Conservation (phyloP, 352 stramenopile genomes). For the Phytophthora kernoviae region DNA sequence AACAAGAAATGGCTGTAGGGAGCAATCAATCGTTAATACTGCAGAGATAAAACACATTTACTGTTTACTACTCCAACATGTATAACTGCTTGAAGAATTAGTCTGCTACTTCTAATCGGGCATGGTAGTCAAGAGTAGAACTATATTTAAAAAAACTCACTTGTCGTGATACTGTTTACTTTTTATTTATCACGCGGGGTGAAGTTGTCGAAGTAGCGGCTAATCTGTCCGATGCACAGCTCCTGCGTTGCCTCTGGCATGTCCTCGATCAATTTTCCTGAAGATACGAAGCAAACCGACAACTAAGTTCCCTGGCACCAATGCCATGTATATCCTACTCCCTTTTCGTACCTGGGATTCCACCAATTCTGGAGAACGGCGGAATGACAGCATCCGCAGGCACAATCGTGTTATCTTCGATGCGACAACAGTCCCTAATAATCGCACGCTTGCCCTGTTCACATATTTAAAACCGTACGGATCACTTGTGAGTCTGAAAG, state of each 20-base stretch:
- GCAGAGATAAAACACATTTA: too few relatives aligned
- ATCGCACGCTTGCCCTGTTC: conserved; percentile 78
- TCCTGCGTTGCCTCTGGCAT: conserved; percentile 86
- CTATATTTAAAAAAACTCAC: too few relatives aligned
- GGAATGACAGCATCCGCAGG: conserved; percentile 78
- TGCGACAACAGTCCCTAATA: conserved; percentile 85
- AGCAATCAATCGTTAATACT: background rate
- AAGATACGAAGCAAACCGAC: background rate
- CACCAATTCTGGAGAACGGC: conserved; percentile 74
- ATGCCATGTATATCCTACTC: background rate
- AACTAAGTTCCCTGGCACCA: conserved; percentile 2
- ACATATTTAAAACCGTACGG: too few relatives aligned
- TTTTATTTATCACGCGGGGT: conserved; percentile 43
- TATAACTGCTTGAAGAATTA: too few relatives aligned
- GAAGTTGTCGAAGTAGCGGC: conserved; percentile 88
- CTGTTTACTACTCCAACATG: too few relatives aligned
- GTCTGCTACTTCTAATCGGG: too few relatives aligned
- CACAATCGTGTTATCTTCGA: conserved; percentile 83
- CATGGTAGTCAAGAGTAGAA: too few relatives aligned
- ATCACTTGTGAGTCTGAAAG: background rate
- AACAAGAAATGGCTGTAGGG: conserved; percentile 83
- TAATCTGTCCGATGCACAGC: conserved; percentile 71
- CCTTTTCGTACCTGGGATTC: conserved; percentile 60
- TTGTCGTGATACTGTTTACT: background rate
- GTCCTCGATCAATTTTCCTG: conserved; percentile 74